Evolutionary conservation across 441 rosid genomes (phyloP).

Genomic region (Monsonia emarginata): DNA sequence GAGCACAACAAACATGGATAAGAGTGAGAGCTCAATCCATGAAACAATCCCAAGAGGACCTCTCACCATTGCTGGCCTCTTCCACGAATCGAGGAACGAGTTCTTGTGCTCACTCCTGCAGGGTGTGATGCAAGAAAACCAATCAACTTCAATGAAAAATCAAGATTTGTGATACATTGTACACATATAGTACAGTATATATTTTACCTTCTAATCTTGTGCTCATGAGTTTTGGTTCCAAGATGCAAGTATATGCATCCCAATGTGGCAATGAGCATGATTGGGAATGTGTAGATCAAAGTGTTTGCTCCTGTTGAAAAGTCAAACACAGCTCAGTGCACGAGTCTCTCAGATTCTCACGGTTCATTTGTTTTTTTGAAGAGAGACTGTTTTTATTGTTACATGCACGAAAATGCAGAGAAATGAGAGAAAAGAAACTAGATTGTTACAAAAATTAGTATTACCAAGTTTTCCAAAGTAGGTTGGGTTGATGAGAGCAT

Average conservation of each 20-base stretch:
- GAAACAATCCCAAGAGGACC: conserved; percentile 65
- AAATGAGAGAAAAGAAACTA: neutral
- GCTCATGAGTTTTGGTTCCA: conserved; percentile 16
- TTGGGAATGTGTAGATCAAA: conserved; percentile 47
- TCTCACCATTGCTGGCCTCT: conserved; percentile 38
- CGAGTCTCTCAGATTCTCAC: too few relatives aligned
- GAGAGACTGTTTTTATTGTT: too few relatives aligned
- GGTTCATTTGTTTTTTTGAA: too few relatives aligned
- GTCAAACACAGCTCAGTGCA: neutral
- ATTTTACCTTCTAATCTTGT: neutral
- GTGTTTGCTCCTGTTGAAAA: conserved; percentile 29
- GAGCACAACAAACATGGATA: conserved; percentile 41
- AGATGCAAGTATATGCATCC: conserved; percentile 46
- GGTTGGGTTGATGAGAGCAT: conserved; percentile 19
- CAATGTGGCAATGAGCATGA: conserved; percentile 34
- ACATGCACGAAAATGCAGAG: too few relatives aligned
- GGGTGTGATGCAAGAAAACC: too few relatives aligned
- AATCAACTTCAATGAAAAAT: too few relatives aligned
- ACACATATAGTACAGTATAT: too few relatives aligned
- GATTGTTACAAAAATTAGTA: neutral
- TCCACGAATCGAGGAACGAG: conserved; percentile 13
- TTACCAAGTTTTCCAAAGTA: conserved; percentile 40
- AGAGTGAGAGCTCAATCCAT: conserved; percentile 32
- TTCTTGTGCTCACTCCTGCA: too few relatives aligned
- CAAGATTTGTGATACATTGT: too few relatives aligned